Conservation (phyloP, 352 stramenopile species). For the Pythium monospermum region DNA sequence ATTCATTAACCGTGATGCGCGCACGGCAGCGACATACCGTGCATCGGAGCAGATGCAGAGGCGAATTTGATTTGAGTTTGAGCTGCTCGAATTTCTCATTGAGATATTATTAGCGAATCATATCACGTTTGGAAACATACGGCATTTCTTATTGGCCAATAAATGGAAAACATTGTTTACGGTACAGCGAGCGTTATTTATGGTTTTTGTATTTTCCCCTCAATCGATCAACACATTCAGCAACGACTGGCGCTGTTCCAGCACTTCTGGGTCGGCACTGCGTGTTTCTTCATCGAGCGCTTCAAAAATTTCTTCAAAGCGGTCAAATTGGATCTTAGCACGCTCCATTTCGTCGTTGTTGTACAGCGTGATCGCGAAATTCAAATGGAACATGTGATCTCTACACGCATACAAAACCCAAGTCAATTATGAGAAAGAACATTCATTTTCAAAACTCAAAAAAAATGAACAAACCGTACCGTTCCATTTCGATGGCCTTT, state of each 20-base stretch:
- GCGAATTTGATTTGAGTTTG: neutral
- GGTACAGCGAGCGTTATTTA: constrained; percentile 1
- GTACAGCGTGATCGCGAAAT: constrained; percentile 87
- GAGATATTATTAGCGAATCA: neutral
- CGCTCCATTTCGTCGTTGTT: constrained; percentile 89
- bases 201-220: neutral
- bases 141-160: too few species aligned
- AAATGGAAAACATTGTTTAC: constrained; percentile 8
- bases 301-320: constrained; percentile 81
- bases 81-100: neutral
- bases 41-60: neutral
- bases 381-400: constrained; percentile 85
- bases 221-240: constrained; percentile 62
- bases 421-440: constrained; percentile 1
- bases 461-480: constrained; percentile 32
- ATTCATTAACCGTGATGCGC: too few species aligned
- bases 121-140: constrained; percentile 2
- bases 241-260: constrained; percentile 69
- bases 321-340: constrained; percentile 76
- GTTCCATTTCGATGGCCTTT: constrained; percentile 88
- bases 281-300: constrained; percentile 62
- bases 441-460: too few species aligned
- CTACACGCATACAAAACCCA: constrained; percentile 25
- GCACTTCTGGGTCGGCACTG: constrained; percentile 57
- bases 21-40: too few species aligned